A percentile compares a stretch with the other conserved stretches of the same genome.
Evolutionary conservation across 2,329 filamentous ascomycete species (phyloP).

Genomic region (Clonostachys rosea): DNA sequence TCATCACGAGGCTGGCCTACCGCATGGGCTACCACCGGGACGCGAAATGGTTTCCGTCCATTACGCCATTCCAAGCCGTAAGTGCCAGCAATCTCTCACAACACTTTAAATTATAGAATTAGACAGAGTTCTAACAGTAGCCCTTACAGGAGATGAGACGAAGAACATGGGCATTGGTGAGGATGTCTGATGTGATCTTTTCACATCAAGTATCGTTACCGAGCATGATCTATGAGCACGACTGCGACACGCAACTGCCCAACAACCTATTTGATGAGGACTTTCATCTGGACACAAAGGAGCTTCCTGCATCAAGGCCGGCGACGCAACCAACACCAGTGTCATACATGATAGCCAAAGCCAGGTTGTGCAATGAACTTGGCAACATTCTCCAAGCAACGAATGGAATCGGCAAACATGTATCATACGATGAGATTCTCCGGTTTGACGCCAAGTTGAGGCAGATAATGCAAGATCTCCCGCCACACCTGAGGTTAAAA

Average conservation of each 20-base stretch:
- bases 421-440: constrained; percentile 61
- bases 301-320: constrained; percentile 63
- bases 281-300: constrained; percentile 63
- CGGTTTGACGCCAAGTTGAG: constrained; percentile 57
- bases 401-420: constrained; percentile 47
- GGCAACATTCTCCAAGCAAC: constrained; percentile 67
- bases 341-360: constrained; percentile 74
- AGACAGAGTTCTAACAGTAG: constrained; percentile 16
- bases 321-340: constrained; percentile 69
- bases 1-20: constrained; percentile 54
- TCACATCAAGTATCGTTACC: constrained; percentile 68
- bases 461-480: constrained; percentile 61
- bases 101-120: not conserved
- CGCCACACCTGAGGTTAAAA: constrained; percentile 74
- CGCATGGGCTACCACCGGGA: constrained; percentile 78
- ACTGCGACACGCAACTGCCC: constrained; percentile 72
- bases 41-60: constrained; percentile 65
- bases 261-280: constrained; percentile 81
- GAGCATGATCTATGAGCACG: constrained; percentile 66
- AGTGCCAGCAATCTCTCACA: constrained; percentile 11
- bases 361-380: constrained; percentile 62
- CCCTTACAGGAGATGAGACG: constrained; percentile 57
- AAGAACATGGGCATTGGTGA: constrained; percentile 64
- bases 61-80: constrained; percentile 69
- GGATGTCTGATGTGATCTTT: constrained; percentile 71